Evolutionary conservation across 2,329 filamentous ascomycete species (phyloP).

Genomic region (Ascomycota sp.): DNA sequence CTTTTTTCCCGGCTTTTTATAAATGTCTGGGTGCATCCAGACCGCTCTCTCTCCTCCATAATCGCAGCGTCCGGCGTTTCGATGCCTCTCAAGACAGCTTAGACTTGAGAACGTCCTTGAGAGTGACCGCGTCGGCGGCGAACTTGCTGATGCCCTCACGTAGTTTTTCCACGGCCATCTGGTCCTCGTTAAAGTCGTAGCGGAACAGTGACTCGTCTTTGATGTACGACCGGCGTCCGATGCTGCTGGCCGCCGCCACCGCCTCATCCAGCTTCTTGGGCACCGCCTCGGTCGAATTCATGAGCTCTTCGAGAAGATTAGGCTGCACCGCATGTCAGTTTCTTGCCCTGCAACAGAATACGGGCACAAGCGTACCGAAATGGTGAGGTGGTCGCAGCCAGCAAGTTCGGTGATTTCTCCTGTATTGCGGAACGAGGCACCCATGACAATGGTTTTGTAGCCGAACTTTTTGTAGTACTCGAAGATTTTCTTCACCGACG

Average conservation of each 20-base stretch:
- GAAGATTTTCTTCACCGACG: constrained; percentile 84
- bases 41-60: too few species aligned
- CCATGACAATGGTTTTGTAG: constrained; percentile 99
- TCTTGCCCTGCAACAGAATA: constrained; percentile 1
- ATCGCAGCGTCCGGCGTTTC: too few species aligned
- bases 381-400: constrained; percentile 97
- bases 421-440: constrained; percentile 87
- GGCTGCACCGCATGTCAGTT: constrained; percentile 31
- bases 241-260: constrained; percentile 43
- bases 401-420: constrained; percentile 97
- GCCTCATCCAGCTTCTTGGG: constrained; percentile 81
- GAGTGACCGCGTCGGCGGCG: constrained; percentile 79
- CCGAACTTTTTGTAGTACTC: constrained; percentile 99
- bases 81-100: constrained; percentile 52
- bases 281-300: constrained; percentile 61
- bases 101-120: constrained; percentile 78
- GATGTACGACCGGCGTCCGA: constrained; percentile 83
- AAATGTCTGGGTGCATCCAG: too few species aligned
- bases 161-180: constrained; percentile 98
- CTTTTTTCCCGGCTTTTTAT: too few species aligned
- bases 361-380: constrained; percentile 46
- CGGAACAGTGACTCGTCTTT: constrained; percentile 79
- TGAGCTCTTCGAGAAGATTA: constrained; percentile 81
- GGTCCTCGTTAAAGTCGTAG: constrained; percentile 99
- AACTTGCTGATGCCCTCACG: constrained; percentile 99